These are phyloP conservation scores for Cryphonectria parasitica DNA, from an alignment of 2,329 filamentous ascomycete species.

Conservation along the genomic window DNA sequence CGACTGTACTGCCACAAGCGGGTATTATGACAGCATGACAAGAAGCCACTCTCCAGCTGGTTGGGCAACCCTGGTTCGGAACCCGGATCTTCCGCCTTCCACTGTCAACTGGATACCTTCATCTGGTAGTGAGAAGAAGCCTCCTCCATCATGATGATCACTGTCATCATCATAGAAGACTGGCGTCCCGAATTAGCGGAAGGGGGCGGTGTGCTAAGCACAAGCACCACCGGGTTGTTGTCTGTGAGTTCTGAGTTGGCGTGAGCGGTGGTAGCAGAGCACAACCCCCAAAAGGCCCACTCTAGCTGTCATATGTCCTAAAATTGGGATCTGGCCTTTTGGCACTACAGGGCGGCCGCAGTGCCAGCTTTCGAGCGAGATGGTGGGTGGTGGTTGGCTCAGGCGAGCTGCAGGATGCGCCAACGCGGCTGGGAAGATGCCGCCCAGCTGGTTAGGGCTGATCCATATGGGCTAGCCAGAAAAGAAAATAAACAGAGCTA, in stretches of 20 bases:
- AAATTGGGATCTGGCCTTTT: conserved; percentile 1
- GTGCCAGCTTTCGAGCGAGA: background rate
- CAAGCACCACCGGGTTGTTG: background rate
- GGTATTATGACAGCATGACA: conserved; percentile 1
- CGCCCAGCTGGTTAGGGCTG: conserved; percentile 1
- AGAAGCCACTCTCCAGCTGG: background rate
- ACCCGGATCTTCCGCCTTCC: background rate
- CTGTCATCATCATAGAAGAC: background rate
- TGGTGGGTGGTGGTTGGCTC: conserved; percentile 1
- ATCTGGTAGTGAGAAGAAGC: background rate
- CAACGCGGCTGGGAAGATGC: background rate
- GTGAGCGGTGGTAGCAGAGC: background rate
- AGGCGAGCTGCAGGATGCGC: background rate
- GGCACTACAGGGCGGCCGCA: background rate
- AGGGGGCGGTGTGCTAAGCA: background rate
- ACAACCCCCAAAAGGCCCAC: background rate
- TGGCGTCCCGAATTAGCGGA: conserved; percentile 1
- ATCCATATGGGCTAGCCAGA: background rate
- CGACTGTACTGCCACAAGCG: background rate
- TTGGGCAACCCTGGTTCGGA: background rate
- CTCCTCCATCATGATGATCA: background rate
- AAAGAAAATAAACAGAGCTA: background rate
- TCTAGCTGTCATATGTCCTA: conserved; percentile 9
- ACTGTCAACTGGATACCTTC: background rate
- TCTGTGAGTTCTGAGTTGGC: background rate